These are phyloP conservation scores for Nematocida displodere DNA, from an alignment of 371 early-diverging fungal genomes.

Conservation along the genomic window DNA sequence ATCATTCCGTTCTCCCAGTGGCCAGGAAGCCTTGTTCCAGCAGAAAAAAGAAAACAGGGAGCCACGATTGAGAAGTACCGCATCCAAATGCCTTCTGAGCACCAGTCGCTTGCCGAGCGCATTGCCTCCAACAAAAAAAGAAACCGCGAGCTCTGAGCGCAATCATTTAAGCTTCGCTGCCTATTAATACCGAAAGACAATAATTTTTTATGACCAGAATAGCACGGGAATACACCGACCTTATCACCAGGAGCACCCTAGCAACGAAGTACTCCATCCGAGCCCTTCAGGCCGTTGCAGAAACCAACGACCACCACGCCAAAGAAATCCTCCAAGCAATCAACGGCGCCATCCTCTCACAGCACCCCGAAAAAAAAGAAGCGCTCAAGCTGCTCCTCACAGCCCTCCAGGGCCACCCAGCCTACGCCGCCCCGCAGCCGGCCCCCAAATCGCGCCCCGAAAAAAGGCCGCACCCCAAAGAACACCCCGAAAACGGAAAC, in stretches of 20 bases:
- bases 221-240: conserved; percentile 13
- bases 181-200: too few relatives aligned
- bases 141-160: too few relatives aligned
- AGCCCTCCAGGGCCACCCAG: background rate
- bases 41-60: too few relatives aligned
- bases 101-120: too few relatives aligned
- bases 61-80: too few relatives aligned
- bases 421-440: background rate
- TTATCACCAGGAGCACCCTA: conserved; percentile 4
- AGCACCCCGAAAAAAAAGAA: conserved; percentile 16
- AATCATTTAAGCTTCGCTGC: too few relatives aligned
- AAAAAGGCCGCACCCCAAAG: background rate
- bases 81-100: too few relatives aligned
- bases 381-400: background rate
- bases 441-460: background rate
- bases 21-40: background rate
- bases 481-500: background rate
- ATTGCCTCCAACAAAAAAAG: too few relatives aligned
- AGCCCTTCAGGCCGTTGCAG: conserved; percentile 33
- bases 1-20: background rate
- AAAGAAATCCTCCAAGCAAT: conserved; percentile 28
- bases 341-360: background rate
- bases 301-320: conserved; percentile 41
- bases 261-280: conserved; percentile 18
- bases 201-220: conserved; percentile 31